Percentiles rank a stretch among this genome's conserved stretches.
Evolutionary conservation across 192 early-diverging fungal species (phyloP).

Genomic region (Umbelopsis isabellina): DNA sequence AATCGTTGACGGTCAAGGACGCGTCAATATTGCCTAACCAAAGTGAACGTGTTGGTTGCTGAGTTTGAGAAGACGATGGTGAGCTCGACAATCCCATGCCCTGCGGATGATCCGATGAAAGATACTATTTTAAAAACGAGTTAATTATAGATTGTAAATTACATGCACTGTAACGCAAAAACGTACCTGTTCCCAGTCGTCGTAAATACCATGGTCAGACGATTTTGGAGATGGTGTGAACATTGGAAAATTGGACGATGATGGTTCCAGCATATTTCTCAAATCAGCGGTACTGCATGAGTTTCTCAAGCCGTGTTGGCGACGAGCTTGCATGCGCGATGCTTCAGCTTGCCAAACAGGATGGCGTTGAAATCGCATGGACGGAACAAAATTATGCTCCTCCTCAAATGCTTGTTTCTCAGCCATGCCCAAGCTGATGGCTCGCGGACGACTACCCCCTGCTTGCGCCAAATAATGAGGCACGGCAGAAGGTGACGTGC

Average conservation of each 20-base stretch:
- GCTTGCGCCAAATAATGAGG: constrained; percentile 10
- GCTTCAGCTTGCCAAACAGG: constrained; percentile 19
- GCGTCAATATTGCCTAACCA: constrained; percentile 95
- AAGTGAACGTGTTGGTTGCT: constrained; percentile 78
- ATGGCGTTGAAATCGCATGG: not conserved
- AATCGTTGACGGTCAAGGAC: constrained; percentile 71
- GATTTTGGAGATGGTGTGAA: not conserved
- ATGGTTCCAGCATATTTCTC: not conserved
- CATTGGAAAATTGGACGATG: not conserved
- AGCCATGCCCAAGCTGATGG: constrained; percentile 33
- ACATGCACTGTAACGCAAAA: not conserved
- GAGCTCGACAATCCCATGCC: not conserved
- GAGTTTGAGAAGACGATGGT: not conserved
- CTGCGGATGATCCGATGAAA: not conserved
- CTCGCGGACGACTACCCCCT: constrained; percentile 23
- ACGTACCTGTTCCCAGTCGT: constrained; percentile 12
- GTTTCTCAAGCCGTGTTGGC: constrained; percentile 16
- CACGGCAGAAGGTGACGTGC: not conserved
- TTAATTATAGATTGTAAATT: not conserved
- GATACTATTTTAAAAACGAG: not conserved
- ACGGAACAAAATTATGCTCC: not conserved
- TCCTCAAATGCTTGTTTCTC: constrained; percentile 12
- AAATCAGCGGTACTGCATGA: constrained; percentile 7
- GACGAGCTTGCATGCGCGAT: constrained; percentile 6
- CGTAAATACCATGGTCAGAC: not conserved